These are phyloP conservation scores for Vigna trinervia DNA, from an alignment of 306 rosid genomes.

Conservation along the genomic window DNA sequence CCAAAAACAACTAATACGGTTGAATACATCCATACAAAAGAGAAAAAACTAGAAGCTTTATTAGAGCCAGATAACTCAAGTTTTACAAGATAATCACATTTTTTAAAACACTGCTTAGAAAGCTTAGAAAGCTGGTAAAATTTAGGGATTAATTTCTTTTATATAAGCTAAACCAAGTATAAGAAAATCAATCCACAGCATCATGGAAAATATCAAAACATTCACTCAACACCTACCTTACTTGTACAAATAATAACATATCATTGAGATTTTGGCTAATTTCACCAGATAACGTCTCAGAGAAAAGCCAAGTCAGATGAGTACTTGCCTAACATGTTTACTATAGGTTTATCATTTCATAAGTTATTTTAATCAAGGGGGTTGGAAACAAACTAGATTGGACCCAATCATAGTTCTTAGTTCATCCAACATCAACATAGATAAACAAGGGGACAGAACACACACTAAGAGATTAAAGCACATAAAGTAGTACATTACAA, in stretches of 20 bases:
- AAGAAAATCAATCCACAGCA: neutral
- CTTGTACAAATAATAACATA: neutral
- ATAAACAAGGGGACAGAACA: slow-evolving; percentile 5
- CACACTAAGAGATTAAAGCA: neutral
- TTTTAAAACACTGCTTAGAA: neutral
- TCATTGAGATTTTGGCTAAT: neutral
- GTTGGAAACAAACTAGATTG: slow-evolving; percentile 1
- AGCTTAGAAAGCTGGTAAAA: neutral
- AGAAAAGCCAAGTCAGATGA: neutral
- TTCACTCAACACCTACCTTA: neutral
- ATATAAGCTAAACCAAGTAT: neutral
- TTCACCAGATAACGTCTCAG: neutral
- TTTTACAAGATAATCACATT: neutral
- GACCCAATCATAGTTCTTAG: neutral
- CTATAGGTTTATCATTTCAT: neutral
- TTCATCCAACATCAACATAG: neutral
- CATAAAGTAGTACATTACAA: neutral
- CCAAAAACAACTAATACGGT: neutral
- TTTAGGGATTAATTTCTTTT: neutral
- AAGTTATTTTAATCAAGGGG: neutral
- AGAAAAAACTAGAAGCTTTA: neutral
- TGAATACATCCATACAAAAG: too few relatives aligned
- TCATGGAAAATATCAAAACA: neutral
- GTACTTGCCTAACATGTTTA: neutral
- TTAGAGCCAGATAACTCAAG: neutral